phyloP scores from a whole-genome alignment of 2,329 filamentous ascomycete genomes.

The Xylariales sp. region DNA sequence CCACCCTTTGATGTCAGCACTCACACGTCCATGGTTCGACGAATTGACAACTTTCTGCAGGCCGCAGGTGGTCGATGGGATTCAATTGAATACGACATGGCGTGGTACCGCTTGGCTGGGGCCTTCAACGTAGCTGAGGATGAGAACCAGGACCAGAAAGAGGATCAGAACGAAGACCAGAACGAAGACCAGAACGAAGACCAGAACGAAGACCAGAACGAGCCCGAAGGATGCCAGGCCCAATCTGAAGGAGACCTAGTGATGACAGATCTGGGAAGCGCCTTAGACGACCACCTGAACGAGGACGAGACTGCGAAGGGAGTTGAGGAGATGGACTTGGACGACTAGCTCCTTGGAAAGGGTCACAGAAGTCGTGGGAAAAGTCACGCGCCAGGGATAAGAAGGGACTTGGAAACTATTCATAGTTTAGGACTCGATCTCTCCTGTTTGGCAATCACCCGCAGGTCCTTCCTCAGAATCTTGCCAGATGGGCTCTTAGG shows the following conservation, averaged over 20 bases:
- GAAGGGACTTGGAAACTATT: background rate
- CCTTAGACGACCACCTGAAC: background rate
- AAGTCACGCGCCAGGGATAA: too few relatives aligned
- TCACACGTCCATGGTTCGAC: background rate
- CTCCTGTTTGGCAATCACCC: slow-evolving; percentile 22
- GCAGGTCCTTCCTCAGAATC: slow-evolving; percentile 29
- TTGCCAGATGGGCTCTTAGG: slow-evolving; percentile 34
- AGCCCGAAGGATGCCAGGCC: too few relatives aligned
- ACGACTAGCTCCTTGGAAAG: too few relatives aligned
- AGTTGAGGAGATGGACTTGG: background rate
- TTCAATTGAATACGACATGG: background rate
- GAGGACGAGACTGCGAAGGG: background rate
- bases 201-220: background rate
- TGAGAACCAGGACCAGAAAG: background rate
- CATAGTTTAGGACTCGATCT: slow-evolving; percentile 16
- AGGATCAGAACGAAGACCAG: background rate
- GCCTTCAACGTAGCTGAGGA: background rate
- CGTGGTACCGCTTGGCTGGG: background rate
- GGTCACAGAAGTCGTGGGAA: too few relatives aligned
- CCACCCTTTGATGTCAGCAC: background rate
- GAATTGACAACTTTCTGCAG: background rate
- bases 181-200: background rate
- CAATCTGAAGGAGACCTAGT: too few relatives aligned
- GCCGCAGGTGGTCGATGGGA: background rate
- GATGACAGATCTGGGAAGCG: background rate